Evolutionary conservation across 495 filamentous ascomycete species (phyloP).

Genomic region (Talaromyces nanjingensis): DNA sequence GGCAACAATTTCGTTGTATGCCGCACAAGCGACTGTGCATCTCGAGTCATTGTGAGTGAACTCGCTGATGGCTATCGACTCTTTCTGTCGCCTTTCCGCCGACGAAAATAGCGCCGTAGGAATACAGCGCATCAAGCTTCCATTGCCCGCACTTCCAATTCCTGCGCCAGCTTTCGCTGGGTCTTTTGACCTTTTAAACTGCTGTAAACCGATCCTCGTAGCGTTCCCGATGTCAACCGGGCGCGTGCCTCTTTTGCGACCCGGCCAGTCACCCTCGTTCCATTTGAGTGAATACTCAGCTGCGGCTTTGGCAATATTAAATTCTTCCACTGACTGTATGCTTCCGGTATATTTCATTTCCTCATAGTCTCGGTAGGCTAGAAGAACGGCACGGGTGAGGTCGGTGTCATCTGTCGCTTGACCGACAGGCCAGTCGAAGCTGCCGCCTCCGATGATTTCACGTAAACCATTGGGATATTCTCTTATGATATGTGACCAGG

Average conservation of each 20-base stretch:
- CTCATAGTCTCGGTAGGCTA: slow-evolving; percentile 4
- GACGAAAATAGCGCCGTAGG: background rate
- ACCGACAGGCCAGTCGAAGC: background rate
- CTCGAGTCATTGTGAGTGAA: slow-evolving; percentile 4
- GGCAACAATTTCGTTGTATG: slow-evolving; percentile 3
- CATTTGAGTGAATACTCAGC: slow-evolving; percentile 3
- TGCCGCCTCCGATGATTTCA: background rate
- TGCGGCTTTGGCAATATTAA: background rate
- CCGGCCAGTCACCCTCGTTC: slow-evolving; percentile 2
- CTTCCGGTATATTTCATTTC: background rate
- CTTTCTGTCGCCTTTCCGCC: background rate
- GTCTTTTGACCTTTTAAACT: background rate
- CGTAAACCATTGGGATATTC: slow-evolving; percentile 1
- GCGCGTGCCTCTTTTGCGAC: background rate
- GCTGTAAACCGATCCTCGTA: background rate
- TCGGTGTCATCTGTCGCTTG: slow-evolving; percentile 3
- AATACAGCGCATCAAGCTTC: slow-evolving; percentile 1
- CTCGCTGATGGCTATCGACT: slow-evolving; percentile 1
- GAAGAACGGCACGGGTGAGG: background rate
- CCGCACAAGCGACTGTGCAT: slow-evolving; percentile 1
- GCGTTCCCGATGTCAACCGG: slow-evolving; percentile 5
- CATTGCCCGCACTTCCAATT: slow-evolving; percentile 1
- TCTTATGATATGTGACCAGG: slow-evolving; percentile 2
- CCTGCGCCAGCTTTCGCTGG: background rate
- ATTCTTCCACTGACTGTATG: background rate